Evolutionary conservation across 306 rosid species (phyloP).

Genomic region (Corylus americana): DNA sequence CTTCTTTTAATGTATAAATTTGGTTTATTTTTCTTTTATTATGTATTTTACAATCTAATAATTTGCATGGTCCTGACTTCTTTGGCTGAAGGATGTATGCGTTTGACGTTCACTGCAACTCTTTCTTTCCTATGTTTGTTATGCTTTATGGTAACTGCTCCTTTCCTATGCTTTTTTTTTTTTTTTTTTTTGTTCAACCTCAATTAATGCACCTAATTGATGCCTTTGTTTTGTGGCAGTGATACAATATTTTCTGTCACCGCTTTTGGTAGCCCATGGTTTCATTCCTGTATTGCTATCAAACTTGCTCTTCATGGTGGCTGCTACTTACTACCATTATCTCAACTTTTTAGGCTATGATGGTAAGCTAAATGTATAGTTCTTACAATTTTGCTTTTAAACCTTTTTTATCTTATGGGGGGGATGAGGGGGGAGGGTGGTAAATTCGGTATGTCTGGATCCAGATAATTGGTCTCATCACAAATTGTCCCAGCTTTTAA

Average conservation of each 20-base stretch:
- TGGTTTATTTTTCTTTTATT: constrained; percentile 1
- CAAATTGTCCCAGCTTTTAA: background rate
- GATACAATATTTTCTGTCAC: constrained; percentile 93
- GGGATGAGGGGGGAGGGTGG: background rate
- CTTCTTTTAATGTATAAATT: background rate
- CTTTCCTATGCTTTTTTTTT: constrained; percentile 12
- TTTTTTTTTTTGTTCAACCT: constrained; percentile 14
- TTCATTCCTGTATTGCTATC: constrained; percentile 87
- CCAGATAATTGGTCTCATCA: background rate
- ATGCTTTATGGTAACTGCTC: constrained; percentile 74
- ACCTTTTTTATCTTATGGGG: background rate
- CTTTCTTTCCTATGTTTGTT: constrained; percentile 98
- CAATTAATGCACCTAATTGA: constrained; percentile 29
- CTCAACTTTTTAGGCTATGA: constrained; percentile 98
- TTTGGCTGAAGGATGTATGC: constrained; percentile 83
- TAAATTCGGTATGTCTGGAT: background rate
- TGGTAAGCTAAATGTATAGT: constrained; percentile 51
- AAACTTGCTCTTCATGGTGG: constrained; percentile 94
- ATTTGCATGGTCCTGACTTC: constrained; percentile 29
- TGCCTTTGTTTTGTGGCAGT: constrained; percentile 64
- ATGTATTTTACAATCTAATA: background rate
- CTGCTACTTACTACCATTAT: constrained; percentile 91
- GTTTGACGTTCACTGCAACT: constrained; percentile 99
- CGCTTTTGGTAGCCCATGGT: constrained; percentile 94
- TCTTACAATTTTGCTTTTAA: background rate